Base-by-base conservation (phyloP, 129 eudicot genomes). In the Flaveria robusta region DNA sequence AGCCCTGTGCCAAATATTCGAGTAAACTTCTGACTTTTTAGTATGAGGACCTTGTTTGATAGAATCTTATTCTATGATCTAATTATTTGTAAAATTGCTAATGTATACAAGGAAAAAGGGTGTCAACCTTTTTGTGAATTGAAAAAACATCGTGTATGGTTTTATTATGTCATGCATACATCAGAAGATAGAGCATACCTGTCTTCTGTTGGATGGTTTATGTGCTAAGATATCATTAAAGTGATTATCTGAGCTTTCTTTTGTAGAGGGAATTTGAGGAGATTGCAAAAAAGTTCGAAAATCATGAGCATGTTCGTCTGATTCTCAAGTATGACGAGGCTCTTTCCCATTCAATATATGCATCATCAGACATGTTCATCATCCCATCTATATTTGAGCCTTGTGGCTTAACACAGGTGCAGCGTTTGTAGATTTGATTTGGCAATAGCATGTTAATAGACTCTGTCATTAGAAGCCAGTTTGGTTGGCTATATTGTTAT, bases 361-460 rank as follows among this genome's bases (percentile, higher is more conserved):
- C 96, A 49, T 96, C 99, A 78, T 86, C 99, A 54, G 99, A 94
- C 88, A 87, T 94, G 96, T 83, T 94, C 75, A 94, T 94, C 84
- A 91, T 94, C 79, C 99, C 99, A 26, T 94, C 99, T n/a, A 89
- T 94, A 74, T 94, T 94, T 78, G 99, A 94, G 94, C 99, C 99
- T 70, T 94, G 99, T 81, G 99, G 99, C 73, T 91, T 94, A 65
- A 94, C 99, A 71, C 99, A 94, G 98, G 98, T 93, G 77, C 75
- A 37, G 42, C 3, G 8, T 77, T 55, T 55, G 26, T 49, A 43
- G 39, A 27, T 47, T 59, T 16, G 1, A 59, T 79, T 72, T 7
- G 26, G 50, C 19, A 63, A 24, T 22, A 71, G 24, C 22, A 63
- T 63, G 26, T 34, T 27, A 11, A 49, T 7, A 20, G 15, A 41